Base-by-base conservation (phyloP, 192 early-diverging fungal genomes). In the Kappamyces sp. region DNA sequence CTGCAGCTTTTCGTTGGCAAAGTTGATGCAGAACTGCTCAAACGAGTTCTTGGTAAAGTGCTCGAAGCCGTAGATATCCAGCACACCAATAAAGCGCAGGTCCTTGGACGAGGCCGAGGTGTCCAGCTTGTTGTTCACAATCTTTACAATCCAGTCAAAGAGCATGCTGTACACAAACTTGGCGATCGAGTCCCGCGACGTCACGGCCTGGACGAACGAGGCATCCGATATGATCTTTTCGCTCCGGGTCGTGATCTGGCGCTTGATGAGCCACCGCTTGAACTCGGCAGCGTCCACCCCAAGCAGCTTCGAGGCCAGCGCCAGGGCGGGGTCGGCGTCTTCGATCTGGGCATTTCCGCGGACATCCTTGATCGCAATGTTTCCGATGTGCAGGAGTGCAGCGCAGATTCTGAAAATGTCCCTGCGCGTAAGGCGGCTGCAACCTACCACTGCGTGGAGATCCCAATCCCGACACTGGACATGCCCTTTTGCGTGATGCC, bases 1-100 rank as follows among this genome's bases (percentile, higher is more conserved):
- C 73, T 99, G 97, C 55, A 99, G 76, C 73, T 99, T 99, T 72
- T 99, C 97, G 73, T 95, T 95, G 62, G 93, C 77, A 65, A 78
- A 82, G 66, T 82, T 82, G 53, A 99, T 96, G 81, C 96, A 99
- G 72, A 97, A 97, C 79, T 99, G 96, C 76, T 99, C 96, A 62
- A 99, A 99, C 23, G 93, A 97, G 78, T 99, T 99, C 77, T 93
- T 96, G 74, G 92, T 88, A 71, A 99, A 99, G 66, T 97, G 93
- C 71, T 99, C 96, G 69, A 99, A 99, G 47, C 82, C 96, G 66
- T 97, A 99, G 64, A 99, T 99, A 84, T 99, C 96, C 55, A 99
- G 77, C 1, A 99, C 96, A 77, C 96, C 96, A 67, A 99, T 99
- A 65, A 99, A 97, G 36, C 63, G 51, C 39, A 71, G 73, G 33